Conservation (phyloP, 2,329 filamentous ascomycete genomes). For the Fusarium sp. region DNA sequence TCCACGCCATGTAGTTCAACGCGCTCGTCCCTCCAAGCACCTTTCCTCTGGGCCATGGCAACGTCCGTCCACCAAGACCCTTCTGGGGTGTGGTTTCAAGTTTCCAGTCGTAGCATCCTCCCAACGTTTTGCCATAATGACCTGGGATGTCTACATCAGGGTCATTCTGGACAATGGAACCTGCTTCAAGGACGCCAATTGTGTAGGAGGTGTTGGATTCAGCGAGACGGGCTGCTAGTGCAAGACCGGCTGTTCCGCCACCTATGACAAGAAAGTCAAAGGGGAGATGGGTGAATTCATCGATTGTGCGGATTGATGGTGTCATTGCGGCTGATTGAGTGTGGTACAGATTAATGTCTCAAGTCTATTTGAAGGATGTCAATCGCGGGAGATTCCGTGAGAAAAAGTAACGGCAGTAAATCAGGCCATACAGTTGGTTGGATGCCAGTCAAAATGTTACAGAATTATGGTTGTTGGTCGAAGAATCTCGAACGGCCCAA, state of each 20-base stretch:
- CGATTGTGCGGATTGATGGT: conserved; percentile 7
- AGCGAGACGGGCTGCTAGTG: conserved; percentile 60
- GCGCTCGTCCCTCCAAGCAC: conserved; percentile 72
- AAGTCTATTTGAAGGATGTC: conserved; percentile 7
- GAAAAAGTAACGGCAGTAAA: not conserved
- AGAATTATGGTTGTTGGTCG: not conserved
- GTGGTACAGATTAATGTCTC: not conserved
- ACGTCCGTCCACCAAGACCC: conserved; percentile 52
- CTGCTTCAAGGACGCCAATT: conserved; percentile 50
- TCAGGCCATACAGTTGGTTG: not conserved
- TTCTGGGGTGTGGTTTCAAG: conserved; percentile 54
- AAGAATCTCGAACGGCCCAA: not conserved
- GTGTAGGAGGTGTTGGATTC: conserved; percentile 50
- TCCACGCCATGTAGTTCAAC: conserved; percentile 69
- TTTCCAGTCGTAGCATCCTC: conserved; percentile 55
- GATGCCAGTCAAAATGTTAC: not conserved
- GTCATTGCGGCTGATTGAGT: conserved; percentile 16
- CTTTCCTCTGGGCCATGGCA: conserved; percentile 57
- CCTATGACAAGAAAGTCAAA: conserved; percentile 60
- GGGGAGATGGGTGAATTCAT: conserved; percentile 39
- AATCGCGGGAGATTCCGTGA: not conserved
- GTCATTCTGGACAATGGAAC: conserved; percentile 44
- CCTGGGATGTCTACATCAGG: conserved; percentile 55
- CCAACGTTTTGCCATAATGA: conserved; percentile 51
- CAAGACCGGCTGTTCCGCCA: conserved; percentile 66